These are phyloP conservation scores for Penicillium tannophilum DNA, from an alignment of 495 filamentous ascomycete species.

Conservation along the genomic window DNA sequence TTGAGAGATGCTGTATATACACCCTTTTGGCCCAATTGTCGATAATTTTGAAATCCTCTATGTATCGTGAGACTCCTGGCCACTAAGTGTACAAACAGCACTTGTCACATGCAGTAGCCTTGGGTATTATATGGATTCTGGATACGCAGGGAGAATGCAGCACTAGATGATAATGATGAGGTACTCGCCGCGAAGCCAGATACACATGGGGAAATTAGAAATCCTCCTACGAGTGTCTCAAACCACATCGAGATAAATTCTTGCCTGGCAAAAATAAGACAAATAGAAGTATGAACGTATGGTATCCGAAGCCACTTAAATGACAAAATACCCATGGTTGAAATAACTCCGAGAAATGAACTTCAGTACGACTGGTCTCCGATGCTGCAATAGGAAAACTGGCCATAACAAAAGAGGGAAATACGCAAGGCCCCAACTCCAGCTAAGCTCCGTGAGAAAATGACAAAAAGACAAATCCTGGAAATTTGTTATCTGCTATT, in stretches of 20 bases:
- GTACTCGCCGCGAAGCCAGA: too few relatives aligned
- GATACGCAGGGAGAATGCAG: too few relatives aligned
- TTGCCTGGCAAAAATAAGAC: not conserved
- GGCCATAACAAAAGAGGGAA: constrained; percentile 3
- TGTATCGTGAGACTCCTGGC: too few relatives aligned
- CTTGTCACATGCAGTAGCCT: too few relatives aligned
- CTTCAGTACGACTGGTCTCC: not conserved
- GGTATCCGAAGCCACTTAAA: not conserved
- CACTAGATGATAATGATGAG: too few relatives aligned
- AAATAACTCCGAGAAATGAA: not conserved
- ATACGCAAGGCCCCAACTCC: constrained; percentile 7
- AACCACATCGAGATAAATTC: not conserved
- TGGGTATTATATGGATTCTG: too few relatives aligned
- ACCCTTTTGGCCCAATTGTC: too few relatives aligned
- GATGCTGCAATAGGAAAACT: constrained; percentile 4
- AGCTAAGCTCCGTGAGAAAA: not conserved
- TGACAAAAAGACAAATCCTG: not conserved
- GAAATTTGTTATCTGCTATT: not conserved
- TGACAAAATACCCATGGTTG: not conserved
- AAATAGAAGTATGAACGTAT: not conserved
- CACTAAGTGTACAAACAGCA: too few relatives aligned
- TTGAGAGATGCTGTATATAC: not conserved
- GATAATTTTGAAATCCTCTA: too few relatives aligned
- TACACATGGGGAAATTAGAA: too few relatives aligned
- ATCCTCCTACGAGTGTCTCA: too few relatives aligned